Conservation (phyloP, 805 yeast genomes). For the Sungouiella blattae region DNA sequence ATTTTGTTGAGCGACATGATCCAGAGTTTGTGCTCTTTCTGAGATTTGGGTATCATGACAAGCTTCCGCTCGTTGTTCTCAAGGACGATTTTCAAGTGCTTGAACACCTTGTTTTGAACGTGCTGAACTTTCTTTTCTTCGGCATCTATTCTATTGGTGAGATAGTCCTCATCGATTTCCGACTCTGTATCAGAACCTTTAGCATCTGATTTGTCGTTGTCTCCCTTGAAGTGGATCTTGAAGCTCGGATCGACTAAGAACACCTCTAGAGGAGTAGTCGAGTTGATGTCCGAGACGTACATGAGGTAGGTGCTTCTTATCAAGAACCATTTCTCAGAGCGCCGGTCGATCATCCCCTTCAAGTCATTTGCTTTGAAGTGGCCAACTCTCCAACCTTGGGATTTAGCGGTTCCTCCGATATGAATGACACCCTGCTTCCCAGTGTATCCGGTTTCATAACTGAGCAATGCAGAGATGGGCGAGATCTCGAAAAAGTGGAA, state of each 20-base stretch:
- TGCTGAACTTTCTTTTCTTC: constrained; percentile 16
- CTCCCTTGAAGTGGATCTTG: constrained; percentile 50
- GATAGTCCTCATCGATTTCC: constrained; percentile 42
- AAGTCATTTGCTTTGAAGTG: constrained; percentile 78
- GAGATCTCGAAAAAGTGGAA: constrained; percentile 89
- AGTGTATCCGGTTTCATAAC: constrained; percentile 74
- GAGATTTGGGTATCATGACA: constrained; percentile 65
- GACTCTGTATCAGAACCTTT: constrained; percentile 37
- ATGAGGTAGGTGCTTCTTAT: constrained; percentile 80
- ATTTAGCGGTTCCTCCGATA: constrained; percentile 75
- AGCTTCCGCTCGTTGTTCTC: constrained; percentile 78
- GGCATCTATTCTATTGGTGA: constrained; percentile 22
- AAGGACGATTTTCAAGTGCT: constrained; percentile 50
- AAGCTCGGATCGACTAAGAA: constrained; percentile 83
- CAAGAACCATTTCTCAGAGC: constrained; percentile 88
- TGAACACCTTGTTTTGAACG: constrained; percentile 46
- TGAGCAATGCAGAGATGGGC: constrained; percentile 77
- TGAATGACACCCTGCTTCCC: constrained; percentile 89
- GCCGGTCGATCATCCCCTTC: constrained; percentile 84
- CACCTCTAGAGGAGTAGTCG: constrained; percentile 87
- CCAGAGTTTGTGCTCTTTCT: constrained; percentile 69
- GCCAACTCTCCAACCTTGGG: constrained; percentile 95
- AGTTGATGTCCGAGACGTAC: constrained; percentile 80
- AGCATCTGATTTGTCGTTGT: constrained; percentile 17
- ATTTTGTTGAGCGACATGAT: constrained; percentile 65